Evolutionary conservation across 179 eudicot species (phyloP).

Genomic region (Amaranthus tricolor): DNA sequence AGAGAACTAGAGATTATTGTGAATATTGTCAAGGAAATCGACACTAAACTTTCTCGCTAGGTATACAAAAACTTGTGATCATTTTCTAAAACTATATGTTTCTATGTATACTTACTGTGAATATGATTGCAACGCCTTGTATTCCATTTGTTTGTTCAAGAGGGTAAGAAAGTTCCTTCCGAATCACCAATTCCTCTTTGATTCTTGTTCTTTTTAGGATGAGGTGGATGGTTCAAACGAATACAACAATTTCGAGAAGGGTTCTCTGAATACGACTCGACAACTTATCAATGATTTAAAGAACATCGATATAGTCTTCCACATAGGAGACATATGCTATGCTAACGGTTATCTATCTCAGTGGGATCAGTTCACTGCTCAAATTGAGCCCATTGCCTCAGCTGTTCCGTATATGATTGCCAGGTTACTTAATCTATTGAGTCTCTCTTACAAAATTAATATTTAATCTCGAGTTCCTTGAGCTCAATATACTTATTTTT

Average conservation of each 20-base stretch:
- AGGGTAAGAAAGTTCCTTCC: not conserved
- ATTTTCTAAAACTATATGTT: not conserved
- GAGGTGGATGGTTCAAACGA: constrained; percentile 89
- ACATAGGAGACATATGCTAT: constrained; percentile 79
- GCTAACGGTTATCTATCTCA: constrained; percentile 87
- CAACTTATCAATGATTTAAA: constrained; percentile 62
- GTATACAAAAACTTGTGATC: not conserved
- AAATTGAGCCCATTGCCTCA: constrained; percentile 85
- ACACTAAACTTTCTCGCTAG: not conserved
- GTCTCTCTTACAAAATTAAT: not conserved
- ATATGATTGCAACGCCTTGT: not conserved
- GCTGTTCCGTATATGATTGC: constrained; percentile 83
- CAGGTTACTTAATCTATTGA: constrained; percentile 35
- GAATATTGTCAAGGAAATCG: not conserved
- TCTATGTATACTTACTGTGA: not conserved
- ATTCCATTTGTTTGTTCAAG: not conserved
- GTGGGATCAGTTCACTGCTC: constrained; percentile 92
- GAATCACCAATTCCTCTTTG: not conserved
- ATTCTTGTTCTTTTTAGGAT: constrained; percentile 40
- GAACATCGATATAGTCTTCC: constrained; percentile 64
- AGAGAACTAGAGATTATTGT: no score
- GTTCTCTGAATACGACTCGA: constrained; percentile 77
- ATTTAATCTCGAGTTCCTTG: not conserved
- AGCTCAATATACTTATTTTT: not conserved
- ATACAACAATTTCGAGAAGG: constrained; percentile 73